phyloP scores from a whole-genome alignment of 805 yeast species.

The Hanseniaspora valbyensis region DNA sequence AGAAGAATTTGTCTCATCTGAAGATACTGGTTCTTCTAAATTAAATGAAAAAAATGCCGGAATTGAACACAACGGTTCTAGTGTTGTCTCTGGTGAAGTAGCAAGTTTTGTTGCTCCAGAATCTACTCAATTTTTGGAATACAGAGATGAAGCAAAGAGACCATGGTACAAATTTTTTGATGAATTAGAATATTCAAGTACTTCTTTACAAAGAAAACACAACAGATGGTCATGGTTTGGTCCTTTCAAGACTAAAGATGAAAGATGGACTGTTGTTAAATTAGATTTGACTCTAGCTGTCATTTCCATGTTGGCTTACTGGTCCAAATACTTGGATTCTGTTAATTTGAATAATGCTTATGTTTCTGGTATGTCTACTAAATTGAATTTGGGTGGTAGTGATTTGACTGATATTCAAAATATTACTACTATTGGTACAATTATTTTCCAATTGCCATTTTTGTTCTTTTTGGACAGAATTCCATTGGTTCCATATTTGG shows the following conservation, averaged over 20 bases:
- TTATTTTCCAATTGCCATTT: constrained; percentile 53
- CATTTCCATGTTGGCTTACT: constrained; percentile 50
- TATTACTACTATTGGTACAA: constrained; percentile 47
- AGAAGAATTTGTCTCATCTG: neutral
- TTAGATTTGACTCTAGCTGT: constrained; percentile 42
- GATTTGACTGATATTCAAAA: constrained; percentile 52
- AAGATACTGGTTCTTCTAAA: neutral
- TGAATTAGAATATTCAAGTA: constrained; percentile 49
- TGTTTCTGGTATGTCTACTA: constrained; percentile 51
- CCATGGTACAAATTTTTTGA: constrained; percentile 49
- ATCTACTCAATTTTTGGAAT: constrained; percentile 26
- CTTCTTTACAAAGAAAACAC: constrained; percentile 23
- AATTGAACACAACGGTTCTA: neutral
- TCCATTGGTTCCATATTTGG: constrained; percentile 40
- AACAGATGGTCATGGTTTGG: constrained; percentile 46
- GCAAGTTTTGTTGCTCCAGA: neutral
- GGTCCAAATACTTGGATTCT: constrained; percentile 56
- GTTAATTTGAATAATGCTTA: constrained; percentile 55
- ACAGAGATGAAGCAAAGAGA: constrained; percentile 43
- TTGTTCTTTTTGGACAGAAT: constrained; percentile 43
- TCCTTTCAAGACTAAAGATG: constrained; percentile 37
- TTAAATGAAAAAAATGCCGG: constrained; percentile 2
- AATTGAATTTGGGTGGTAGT: constrained; percentile 46
- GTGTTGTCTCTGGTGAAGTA: neutral
- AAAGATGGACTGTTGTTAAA: constrained; percentile 36